A percentile compares a stretch with the other conserved stretches of the same genome.
phyloP scores from a whole-genome alignment of 208 protist species.

The Trypanosomatidae sp. region DNA sequence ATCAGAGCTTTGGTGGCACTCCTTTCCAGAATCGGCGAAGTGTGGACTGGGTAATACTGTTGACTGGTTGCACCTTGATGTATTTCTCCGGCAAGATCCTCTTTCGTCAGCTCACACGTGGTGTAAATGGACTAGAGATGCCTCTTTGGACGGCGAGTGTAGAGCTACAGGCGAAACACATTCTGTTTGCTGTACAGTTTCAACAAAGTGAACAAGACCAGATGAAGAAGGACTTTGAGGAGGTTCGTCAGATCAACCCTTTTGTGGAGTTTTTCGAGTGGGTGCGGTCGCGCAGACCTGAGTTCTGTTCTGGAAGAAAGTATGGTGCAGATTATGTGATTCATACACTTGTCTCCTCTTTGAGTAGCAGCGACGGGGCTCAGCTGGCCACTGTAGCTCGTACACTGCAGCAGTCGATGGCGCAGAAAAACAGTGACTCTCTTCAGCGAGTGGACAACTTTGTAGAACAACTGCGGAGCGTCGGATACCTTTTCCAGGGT shows the following conservation, averaged over 20 bases:
- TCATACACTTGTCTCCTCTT: constrained; percentile 23
- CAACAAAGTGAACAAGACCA: constrained; percentile 39
- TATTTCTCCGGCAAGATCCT: constrained; percentile 63
- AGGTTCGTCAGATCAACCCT: constrained; percentile 44
- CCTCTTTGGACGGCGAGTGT: constrained; percentile 62
- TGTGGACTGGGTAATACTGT: constrained; percentile 66
- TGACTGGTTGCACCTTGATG: constrained; percentile 54
- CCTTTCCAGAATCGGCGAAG: constrained; percentile 11
- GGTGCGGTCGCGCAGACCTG: constrained; percentile 38
- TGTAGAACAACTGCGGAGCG: constrained; percentile 39
- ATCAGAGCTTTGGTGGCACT: constrained; percentile 1
- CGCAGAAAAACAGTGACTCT: constrained; percentile 23
- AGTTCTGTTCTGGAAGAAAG: constrained; percentile 58
- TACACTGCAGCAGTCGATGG: constrained; percentile 41
- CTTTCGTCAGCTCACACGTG: constrained; percentile 38
- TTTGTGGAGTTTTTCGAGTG: constrained; percentile 70
- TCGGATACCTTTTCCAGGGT: constrained; percentile 10
- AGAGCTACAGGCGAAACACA: constrained; percentile 58
- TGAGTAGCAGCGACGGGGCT: constrained; percentile 38
- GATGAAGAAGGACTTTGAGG: constrained; percentile 51
- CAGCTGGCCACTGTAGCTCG: constrained; percentile 39
- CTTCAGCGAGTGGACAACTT: constrained; percentile 61
- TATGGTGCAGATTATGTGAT: constrained; percentile 44
- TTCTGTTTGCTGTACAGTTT: constrained; percentile 76
- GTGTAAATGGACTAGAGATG: constrained; percentile 43